Percentiles rank a stretch among this genome's conserved stretches.
Conservation (phyloP, 176 grass and related monocot species). For the Avena sativa region DNA sequence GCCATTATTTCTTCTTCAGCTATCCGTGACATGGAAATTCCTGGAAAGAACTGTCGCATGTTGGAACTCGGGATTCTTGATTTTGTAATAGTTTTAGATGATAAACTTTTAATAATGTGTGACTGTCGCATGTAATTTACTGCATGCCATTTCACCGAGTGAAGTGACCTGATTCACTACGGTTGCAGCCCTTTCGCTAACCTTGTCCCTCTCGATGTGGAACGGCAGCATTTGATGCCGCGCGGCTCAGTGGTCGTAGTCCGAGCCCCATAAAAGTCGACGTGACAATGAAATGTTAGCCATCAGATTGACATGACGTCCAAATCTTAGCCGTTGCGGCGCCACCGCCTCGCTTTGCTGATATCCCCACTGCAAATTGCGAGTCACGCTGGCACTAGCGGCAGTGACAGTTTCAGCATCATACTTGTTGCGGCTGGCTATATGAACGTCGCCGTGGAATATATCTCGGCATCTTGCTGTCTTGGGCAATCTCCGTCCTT, state of each 20-base stretch:
- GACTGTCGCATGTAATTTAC: not conserved
- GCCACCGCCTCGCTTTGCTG: too few relatives aligned
- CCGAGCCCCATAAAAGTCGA: not conserved
- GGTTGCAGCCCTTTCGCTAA: not conserved
- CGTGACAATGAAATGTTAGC: constrained; percentile 30
- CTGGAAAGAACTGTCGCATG: not conserved
- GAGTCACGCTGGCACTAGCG: not conserved
- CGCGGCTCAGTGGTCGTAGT: not conserved
- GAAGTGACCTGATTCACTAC: too few relatives aligned
- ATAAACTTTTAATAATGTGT: too few relatives aligned
- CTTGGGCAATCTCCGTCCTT: constrained; percentile 24
- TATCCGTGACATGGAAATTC: too few relatives aligned
- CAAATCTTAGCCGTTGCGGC: constrained; percentile 27
- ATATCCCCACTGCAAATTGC: not conserved
- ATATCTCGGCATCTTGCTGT: not conserved
- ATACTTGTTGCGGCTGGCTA: constrained; percentile 44
- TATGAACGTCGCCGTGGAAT: not conserved
- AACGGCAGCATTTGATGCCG: not conserved
- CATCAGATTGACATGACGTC: constrained; percentile 23
- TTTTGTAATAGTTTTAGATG: too few relatives aligned
- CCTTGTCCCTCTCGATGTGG: not conserved
- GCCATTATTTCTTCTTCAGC: not conserved
- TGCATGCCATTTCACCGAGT: too few relatives aligned
- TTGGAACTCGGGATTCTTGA: too few relatives aligned
- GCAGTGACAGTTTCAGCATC: not conserved